Evolutionary conservation across 352 stramenopile species (phyloP), one percentile per base, ranked within the genome.

Genomic region (Pythium graminicola): DNA sequence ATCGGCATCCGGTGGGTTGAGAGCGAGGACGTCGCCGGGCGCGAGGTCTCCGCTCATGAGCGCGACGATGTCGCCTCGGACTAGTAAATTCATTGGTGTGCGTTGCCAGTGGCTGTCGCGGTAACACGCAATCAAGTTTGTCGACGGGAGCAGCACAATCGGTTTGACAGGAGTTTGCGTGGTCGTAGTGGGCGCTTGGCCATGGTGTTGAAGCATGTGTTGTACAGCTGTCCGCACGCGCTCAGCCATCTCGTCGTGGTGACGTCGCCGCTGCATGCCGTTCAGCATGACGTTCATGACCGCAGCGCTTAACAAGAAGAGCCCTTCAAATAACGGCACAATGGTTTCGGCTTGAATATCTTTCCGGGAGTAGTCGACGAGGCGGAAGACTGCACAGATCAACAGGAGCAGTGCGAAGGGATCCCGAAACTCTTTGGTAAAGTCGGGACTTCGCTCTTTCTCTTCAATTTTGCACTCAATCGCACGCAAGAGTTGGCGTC

Each of bases 1-100:
- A 14, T 55, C 39, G 0, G 9, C 10, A 11, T 38, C 22, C 3
- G 20, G 36, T 4, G 62, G 51, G 22, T 76, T 50, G 22, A 90
- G 56, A 0, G 73, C 49, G 11, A 66, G 63, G 16, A 93, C 81
- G 11, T 79, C 60, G 0, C 83, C 83, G 0, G 83, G 83, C 16
- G 77, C 81, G 28, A 88, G 71, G 55, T 94, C 83, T 17, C 83
- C 83, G 54, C 77, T 91, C 76, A 89, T 94, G 42, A 94, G 64
- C 4, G 75, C 81, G 13, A 94, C 65, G 9, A 94, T 57, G 35
- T 94, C 83, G 20, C 79, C 77, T 32, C 92, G 64, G 1, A 92
- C 83, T 2, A 94, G 57, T 28, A 94, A 62, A 56, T 92, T 94
- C 77, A 87, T 91, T 3, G 83, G 79, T 43, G 91, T 43, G 16